Evolutionary conservation across 331 rosid genomes (phyloP), one percentile per base, ranked within the genome.

Genomic region (Cucumis variabilis): DNA sequence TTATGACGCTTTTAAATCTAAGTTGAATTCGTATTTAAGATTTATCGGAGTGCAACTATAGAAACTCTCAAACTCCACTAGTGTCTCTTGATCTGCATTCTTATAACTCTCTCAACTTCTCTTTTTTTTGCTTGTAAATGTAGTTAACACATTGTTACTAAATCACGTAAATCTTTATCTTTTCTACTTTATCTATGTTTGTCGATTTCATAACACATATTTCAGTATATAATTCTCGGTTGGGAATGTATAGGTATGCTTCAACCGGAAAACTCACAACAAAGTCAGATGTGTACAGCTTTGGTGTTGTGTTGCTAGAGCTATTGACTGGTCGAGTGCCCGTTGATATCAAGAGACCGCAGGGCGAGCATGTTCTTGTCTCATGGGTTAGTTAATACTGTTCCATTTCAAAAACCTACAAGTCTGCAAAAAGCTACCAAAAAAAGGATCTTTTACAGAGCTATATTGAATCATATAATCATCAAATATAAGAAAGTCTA

Each of bases 241-340:
- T 55, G 85, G 84, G 48, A 81, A 81, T 80, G 87, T 86, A 89
- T 60, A 97, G 99, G 95, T 97, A 97, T 85, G 99, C 94, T 63
- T 95, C 98, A 44, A 92, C 98, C 0, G 98, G 99, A 33, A 94
- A 93, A 91, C 98, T 96, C 6, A 96, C 99, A 7, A 94, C 99
- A 69, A 97, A 94, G 89, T 96, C 98, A 70, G 99, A 97, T 82
- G 99, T 97, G 14, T 97, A 92, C 88, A 96, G 97, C 93, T 97
- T 92, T 23, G 99, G 99, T 0, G 98, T 97, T 77, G 99, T 97
- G 83, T 98, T 97, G 87, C 89, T 97, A 7, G 99, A 96, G 93
- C 90, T 97, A 73, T 88, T 97, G 28, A 97, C 99, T 4, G 99
- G 99, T 85, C 96, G 99, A 21, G 94, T 96, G n/a, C 98, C 99